phyloP scores from a whole-genome alignment of 1,284 basidiomycete genomes.

The Pyrrhoderma noxium region DNA sequence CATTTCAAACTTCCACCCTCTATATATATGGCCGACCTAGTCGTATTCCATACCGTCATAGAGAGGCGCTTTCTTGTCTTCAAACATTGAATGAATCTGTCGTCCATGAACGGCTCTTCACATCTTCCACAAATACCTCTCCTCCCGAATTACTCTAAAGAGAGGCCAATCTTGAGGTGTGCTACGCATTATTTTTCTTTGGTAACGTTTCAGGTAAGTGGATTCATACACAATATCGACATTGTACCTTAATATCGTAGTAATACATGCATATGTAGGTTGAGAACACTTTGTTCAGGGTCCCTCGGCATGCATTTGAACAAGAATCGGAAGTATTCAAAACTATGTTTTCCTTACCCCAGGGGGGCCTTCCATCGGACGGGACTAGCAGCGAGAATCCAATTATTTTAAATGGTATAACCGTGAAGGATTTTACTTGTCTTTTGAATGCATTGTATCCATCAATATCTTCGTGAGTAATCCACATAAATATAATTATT shows the following conservation, averaged over 20 bases:
- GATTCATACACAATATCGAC: neutral
- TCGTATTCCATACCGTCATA: too few species aligned
- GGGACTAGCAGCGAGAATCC: constrained; percentile 3
- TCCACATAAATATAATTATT: neutral
- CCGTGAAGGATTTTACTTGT: neutral
- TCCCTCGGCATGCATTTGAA: constrained; percentile 9
- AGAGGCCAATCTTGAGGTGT: too few species aligned
- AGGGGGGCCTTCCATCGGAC: neutral
- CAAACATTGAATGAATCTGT: too few species aligned
- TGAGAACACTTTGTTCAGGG: constrained; percentile 6
- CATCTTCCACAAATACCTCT: too few species aligned
- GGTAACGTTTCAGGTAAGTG: constrained; percentile 6
- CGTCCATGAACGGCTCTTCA: too few species aligned
- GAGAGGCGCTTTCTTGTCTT: too few species aligned
- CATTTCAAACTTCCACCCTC: too few species aligned
- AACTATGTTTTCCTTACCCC: constrained; percentile 9
- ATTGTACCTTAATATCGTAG: neutral
- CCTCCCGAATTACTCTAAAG: too few species aligned
- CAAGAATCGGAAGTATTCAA: constrained; percentile 9
- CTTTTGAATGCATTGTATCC: constrained; percentile 1
- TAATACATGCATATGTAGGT: neutral
- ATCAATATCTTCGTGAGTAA: neutral
- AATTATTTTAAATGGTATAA: neutral
- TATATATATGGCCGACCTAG: too few species aligned
- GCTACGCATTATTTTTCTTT: neutral